A percentile compares a stretch with the other conserved stretches of the same genome.
Evolutionary conservation across 2,329 filamentous ascomycete genomes (phyloP).

Genomic region (Monosporascus sp.): DNA sequence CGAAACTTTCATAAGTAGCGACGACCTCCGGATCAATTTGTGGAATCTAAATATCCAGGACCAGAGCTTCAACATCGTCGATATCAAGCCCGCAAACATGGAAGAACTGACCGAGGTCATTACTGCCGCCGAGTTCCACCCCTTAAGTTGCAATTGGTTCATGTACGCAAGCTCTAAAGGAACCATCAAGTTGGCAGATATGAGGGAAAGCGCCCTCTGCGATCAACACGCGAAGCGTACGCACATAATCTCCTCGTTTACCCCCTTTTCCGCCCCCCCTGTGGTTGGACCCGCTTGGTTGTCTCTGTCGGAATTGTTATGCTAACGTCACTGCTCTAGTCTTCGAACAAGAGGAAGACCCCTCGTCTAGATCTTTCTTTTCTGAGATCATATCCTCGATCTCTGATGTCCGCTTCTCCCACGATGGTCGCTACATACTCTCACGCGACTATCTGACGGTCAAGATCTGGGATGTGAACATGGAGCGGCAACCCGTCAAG

Average conservation of each 20-base stretch:
- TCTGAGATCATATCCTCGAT: slow-evolving; percentile 99
- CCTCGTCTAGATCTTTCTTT: slow-evolving; percentile 95
- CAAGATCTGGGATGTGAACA: slow-evolving; percentile 99
- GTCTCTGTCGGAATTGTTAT: background rate
- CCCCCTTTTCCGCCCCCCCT: slow-evolving; percentile 1
- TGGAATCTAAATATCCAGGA: slow-evolving; percentile 99
- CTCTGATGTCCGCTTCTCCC: slow-evolving; percentile 94
- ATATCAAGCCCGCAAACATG: slow-evolving; percentile 99
- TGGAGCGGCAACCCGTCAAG: slow-evolving; percentile 96
- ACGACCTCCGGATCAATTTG: slow-evolving; percentile 94
- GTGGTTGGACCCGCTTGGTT: too few species aligned
- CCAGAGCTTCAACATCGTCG: slow-evolving; percentile 99
- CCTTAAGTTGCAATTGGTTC: slow-evolving; percentile 97
- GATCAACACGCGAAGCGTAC: slow-evolving; percentile 93
- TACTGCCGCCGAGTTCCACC: slow-evolving; percentile 96
- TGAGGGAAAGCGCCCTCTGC: slow-evolving; percentile 94
- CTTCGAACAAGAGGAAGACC: slow-evolving; percentile 98
- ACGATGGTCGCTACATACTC: slow-evolving; percentile 93
- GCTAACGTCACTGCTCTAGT: slow-evolving; percentile 49
- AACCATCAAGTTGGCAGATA: slow-evolving; percentile 97
- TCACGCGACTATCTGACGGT: slow-evolving; percentile 97
- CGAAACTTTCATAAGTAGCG: slow-evolving; percentile 98
- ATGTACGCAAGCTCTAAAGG: slow-evolving; percentile 99
- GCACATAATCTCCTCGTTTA: slow-evolving; percentile 20
- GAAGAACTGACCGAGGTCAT: slow-evolving; percentile 99